A percentile compares a stretch with the other conserved stretches of the same genome.
Conservation (phyloP, 352 stramenopile genomes). For the Thraustochytrium sp. region DNA sequence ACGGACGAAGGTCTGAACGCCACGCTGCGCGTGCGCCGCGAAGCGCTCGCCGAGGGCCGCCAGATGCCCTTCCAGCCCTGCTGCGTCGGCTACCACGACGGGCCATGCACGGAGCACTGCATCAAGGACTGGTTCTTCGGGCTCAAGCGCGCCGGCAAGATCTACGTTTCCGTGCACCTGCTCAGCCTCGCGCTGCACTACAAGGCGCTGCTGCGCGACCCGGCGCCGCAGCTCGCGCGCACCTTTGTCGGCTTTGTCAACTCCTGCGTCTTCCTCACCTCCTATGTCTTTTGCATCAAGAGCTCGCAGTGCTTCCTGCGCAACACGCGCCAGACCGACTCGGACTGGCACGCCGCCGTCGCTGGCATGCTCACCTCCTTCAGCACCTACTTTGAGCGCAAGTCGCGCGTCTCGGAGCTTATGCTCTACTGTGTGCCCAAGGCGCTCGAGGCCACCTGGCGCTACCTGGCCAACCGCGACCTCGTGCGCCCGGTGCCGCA, state of each 20-base stretch:
- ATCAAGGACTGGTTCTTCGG: slow-evolving; percentile 35
- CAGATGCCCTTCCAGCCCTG: slow-evolving; percentile 33
- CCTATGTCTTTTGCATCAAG: slow-evolving; percentile 46
- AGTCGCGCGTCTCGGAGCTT: slow-evolving; percentile 35
- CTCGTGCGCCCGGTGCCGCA: neutral
- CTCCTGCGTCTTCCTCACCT: slow-evolving; percentile 41
- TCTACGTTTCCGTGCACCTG: slow-evolving; percentile 43
- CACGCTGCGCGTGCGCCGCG: neutral
- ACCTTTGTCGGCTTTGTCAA: neutral
- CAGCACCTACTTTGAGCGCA: slow-evolving; percentile 4
- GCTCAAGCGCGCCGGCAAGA: neutral
- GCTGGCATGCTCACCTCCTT: slow-evolving; percentile 41
- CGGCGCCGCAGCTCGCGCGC: neutral
- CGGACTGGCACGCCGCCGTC: slow-evolving; percentile 20
- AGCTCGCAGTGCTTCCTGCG: slow-evolving; percentile 23
- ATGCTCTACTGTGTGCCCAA: slow-evolving; percentile 48
- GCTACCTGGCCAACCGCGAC: neutral
- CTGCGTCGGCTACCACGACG: slow-evolving; percentile 25
- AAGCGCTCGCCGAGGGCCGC: slow-evolving; percentile 2
- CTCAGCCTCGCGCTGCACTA: slow-evolving; percentile 4
- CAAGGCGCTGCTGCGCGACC: slow-evolving; percentile 2
- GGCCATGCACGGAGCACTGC: slow-evolving; percentile 37
- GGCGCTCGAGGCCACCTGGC: slow-evolving; percentile 10
- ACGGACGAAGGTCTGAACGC: slow-evolving; percentile 32
- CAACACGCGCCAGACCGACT: slow-evolving; percentile 15